Evolutionary conservation across 2,329 filamentous ascomycete genomes (phyloP).

Genomic region (Microcyclosporella mali): DNA sequence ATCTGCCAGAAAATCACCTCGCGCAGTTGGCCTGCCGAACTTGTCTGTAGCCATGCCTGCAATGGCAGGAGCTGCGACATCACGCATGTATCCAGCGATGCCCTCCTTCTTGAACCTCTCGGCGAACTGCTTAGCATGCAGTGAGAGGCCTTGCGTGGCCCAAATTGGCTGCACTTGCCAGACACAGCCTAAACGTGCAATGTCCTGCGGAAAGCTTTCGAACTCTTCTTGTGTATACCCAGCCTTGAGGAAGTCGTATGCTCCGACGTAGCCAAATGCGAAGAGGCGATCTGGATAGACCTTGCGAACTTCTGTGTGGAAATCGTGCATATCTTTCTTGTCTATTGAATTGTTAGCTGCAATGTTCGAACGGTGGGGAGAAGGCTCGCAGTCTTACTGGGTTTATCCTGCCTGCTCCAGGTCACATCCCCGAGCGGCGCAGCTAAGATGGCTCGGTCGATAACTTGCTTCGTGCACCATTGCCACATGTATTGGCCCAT

Average conservation of each 20-base stretch:
- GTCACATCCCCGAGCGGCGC: constrained; percentile 8
- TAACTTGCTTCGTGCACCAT: constrained; percentile 9
- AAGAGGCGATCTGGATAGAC: constrained; percentile 8
- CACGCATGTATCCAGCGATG: constrained; percentile 10
- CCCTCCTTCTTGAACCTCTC: constrained; percentile 11
- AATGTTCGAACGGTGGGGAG: background rate
- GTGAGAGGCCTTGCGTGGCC: constrained; percentile 8
- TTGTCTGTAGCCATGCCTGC: constrained; percentile 9
- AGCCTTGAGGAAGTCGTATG: constrained; percentile 7
- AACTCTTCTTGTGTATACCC: constrained; percentile 7
- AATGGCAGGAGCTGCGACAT: constrained; percentile 7
- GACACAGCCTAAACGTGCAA: constrained; percentile 6
- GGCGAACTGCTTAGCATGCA: constrained; percentile 8
- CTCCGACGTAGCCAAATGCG: constrained; percentile 7
- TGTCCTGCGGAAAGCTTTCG: constrained; percentile 8
- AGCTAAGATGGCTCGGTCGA: constrained; percentile 8
- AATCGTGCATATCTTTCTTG: constrained; percentile 11
- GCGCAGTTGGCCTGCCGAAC: constrained; percentile 7
- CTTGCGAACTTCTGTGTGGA: constrained; percentile 7
- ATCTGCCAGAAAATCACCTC: constrained; percentile 7
- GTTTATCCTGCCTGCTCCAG: constrained; percentile 7
- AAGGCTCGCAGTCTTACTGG: background rate
- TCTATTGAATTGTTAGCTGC: background rate
- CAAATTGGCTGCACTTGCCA: constrained; percentile 11
- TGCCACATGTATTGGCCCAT: constrained; percentile 11